Base-by-base conservation (phyloP, 129 eudicot species). In the Arctium lappa region DNA sequence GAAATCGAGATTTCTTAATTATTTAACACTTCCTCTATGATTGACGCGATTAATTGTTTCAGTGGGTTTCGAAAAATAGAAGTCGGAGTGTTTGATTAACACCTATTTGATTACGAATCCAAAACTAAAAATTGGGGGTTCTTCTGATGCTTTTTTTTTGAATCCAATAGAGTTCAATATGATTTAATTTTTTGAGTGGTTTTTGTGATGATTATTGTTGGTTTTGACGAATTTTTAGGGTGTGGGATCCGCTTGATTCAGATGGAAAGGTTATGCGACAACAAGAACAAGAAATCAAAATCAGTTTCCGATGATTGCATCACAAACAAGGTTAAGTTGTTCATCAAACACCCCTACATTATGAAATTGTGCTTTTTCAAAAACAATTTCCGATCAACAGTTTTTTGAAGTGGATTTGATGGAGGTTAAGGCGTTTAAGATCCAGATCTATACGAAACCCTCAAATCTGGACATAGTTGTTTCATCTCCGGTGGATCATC, bases 171-270 rank as follows among this genome's bases (percentile, higher is more conserved):
- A 12, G 62, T 68, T 6, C 32, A 6, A 22, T 69, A 6, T 69
- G 16, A 9, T 69, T 69, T 69, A 27, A 13, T 3, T 30, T 27
- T 69, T 69, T 18, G 71, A 30, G 71, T 66, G 32, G 27, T n/a
- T 66, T 72, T 74, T 29, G 32, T 30, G 3, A 72, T 71, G 36
- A 44, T 46, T 31, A 30, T 62, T 60, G 31, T 27, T 32, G 2
- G 74, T 13, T 11, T 62, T 69, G 69, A 9, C 32, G 8, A 30
- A 53, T 83, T 63, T 82, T 79, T 76, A 91, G 95, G 82, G 88
- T 87, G 77, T 87, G 87, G 91, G 15, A 73, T 83, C 88, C 85
- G 72, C 69, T 83, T 53, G 89, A 87, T 78, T 83, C 89, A 27
- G 82, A 87, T 75, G 85, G 85, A 44, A 86, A 72, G 76, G 69